These are phyloP conservation scores for Amphirosellinia nigrospora DNA, from an alignment of 495 filamentous ascomycete species.

Conservation along the genomic window DNA sequence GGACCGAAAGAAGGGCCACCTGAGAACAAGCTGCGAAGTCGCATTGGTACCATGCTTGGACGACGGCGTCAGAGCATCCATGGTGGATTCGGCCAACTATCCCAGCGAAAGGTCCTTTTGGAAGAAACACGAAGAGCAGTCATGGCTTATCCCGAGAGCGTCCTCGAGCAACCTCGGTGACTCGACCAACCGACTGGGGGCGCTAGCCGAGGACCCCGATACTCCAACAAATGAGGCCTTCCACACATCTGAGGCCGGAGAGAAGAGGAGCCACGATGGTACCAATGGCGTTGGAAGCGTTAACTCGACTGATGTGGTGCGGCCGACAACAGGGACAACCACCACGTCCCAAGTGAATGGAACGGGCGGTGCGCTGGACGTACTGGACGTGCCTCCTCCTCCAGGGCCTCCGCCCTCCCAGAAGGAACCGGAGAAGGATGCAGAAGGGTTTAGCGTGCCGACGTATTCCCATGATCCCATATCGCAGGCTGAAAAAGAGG, in stretches of 20 bases:
- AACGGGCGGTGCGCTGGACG: constrained; percentile 42
- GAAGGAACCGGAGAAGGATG: constrained; percentile 55
- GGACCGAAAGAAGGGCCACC: constrained; percentile 55
- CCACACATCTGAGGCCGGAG: constrained; percentile 38
- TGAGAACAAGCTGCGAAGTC: constrained; percentile 64
- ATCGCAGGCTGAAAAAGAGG: constrained; percentile 80
- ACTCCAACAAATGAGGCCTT: constrained; percentile 34
- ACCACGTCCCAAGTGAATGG: constrained; percentile 46
- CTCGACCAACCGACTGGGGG: constrained; percentile 56
- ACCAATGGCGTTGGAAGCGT: constrained; percentile 49
- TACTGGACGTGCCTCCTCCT: constrained; percentile 52
- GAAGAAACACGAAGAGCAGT: constrained; percentile 55
- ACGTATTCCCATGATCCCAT: constrained; percentile 77
- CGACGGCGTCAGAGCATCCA: constrained; percentile 66
- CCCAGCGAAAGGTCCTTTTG: constrained; percentile 59
- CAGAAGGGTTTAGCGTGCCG: constrained; percentile 74
- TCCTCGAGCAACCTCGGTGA: constrained; percentile 63
- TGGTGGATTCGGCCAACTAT: constrained; percentile 54
- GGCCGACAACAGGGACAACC: constrained; percentile 35
- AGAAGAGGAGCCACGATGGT: constrained; percentile 49
- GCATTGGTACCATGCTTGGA: constrained; percentile 82
- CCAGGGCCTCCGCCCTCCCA: constrained; percentile 55
- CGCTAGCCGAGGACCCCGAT: constrained; percentile 57
- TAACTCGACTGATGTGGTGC: constrained; percentile 34
- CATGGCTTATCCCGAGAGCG: constrained; percentile 56